Conservation (phyloP, 306 rosid genomes). For the Cicer cuneatum region DNA sequence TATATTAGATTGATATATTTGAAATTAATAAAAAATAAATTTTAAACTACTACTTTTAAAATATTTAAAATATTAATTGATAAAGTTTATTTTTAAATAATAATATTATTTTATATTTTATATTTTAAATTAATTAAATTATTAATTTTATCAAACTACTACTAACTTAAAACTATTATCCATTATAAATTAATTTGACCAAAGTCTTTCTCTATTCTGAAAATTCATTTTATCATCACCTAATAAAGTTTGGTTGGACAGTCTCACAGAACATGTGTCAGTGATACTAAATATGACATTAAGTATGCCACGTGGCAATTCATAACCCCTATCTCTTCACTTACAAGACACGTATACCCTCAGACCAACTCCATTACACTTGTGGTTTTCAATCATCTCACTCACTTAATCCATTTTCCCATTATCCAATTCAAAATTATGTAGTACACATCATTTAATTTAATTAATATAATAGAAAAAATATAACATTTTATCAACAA, state of each 20-base stretch:
- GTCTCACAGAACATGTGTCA: conserved; percentile 20
- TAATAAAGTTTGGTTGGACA: background rate
- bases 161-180: too few species aligned
- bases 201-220: too few species aligned
- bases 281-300: conserved; percentile 24
- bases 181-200: too few species aligned
- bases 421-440: conserved; percentile 21
- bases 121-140: too few species aligned
- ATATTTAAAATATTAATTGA: too few species aligned
- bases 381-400: conserved; percentile 37
- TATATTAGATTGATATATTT: too few species aligned
- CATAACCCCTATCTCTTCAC: conserved; percentile 29
- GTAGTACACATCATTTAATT: background rate
- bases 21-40: too few species aligned
- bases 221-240: background rate
- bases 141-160: too few species aligned
- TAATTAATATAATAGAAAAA: too few species aligned
- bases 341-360: conserved; percentile 43
- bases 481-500: background rate
- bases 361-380: conserved; percentile 28
- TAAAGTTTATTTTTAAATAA: too few species aligned
- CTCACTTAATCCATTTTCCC: conserved; percentile 35
- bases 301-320: conserved; percentile 36
- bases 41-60: too few species aligned
- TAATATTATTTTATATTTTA: too few species aligned